Percentiles rank a stretch among this genome's conserved stretches.
These are phyloP conservation scores for Blastobotrys muscicola DNA, from an alignment of 805 yeast genomes.

Conservation along the genomic window DNA sequence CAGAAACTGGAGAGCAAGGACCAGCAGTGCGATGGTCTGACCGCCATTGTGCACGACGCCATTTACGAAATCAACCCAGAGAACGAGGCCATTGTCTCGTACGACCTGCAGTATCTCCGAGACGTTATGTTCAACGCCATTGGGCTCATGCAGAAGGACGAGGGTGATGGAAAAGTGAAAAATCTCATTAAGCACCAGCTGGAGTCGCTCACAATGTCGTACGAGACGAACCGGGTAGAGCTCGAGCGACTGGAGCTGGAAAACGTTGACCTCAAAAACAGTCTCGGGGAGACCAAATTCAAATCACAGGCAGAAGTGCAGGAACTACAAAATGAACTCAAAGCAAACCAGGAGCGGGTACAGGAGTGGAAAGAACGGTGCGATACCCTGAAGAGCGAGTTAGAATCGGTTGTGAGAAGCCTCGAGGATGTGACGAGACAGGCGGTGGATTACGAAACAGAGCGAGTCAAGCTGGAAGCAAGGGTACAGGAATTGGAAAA, in stretches of 20 bases:
- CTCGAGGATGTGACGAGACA: constrained; percentile 30
- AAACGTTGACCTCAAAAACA: constrained; percentile 17
- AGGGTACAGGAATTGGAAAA: constrained; percentile 19
- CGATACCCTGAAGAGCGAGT: constrained; percentile 24
- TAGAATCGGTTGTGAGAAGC: constrained; percentile 23
- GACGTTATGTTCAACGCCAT: no score
- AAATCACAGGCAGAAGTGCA: constrained; percentile 17
- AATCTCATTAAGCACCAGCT: constrained; percentile 13
- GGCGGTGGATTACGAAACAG: constrained; percentile 28
- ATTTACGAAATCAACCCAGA: constrained; percentile 7
- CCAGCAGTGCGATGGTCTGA: constrained; percentile 2
- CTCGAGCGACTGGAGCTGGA: constrained; percentile 19
- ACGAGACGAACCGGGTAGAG: constrained; percentile 16
- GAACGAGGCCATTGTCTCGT: not conserved
- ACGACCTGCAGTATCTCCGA: not conserved
- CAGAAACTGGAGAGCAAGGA: constrained; percentile 3
- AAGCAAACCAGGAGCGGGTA: constrained; percentile 15
- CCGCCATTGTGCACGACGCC: constrained; percentile 3
- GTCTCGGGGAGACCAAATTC: constrained; percentile 17
- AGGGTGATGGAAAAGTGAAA: constrained; percentile 6
- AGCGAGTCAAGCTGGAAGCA: constrained; percentile 21
- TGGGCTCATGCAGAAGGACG: not conserved
- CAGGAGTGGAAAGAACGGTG: constrained; percentile 23
- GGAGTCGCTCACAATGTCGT: constrained; percentile 12
- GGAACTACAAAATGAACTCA: constrained; percentile 18